Evolutionary conservation across 768 basidiomycete species (phyloP).

Genomic region (Collybia sordida): DNA sequence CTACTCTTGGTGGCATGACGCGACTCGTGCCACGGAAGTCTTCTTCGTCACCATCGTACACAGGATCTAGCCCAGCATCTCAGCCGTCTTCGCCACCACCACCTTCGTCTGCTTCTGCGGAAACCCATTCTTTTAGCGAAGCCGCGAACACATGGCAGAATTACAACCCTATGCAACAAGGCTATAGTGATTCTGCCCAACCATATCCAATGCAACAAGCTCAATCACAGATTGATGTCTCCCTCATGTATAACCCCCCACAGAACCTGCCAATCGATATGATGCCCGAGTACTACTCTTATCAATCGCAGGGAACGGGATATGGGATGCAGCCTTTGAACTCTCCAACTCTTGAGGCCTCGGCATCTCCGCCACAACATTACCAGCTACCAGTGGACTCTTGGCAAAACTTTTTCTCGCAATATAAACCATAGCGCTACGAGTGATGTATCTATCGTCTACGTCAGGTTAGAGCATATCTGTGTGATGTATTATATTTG

Average conservation of each 20-base stretch:
- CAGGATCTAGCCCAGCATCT: slow-evolving; percentile 42
- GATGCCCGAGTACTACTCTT: slow-evolving; percentile 31
- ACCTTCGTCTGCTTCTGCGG: slow-evolving; percentile 16
- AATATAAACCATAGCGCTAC: slow-evolving; percentile 32
- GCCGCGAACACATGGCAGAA: slow-evolving; percentile 27
- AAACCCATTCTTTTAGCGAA: slow-evolving; percentile 13
- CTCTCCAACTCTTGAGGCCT: slow-evolving; percentile 22
- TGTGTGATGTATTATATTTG: slow-evolving; percentile 14
- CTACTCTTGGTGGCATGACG: slow-evolving; percentile 62
- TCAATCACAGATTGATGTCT: slow-evolving; percentile 16
- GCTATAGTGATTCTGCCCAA: slow-evolving; percentile 20
- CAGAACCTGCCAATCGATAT: slow-evolving; percentile 26
- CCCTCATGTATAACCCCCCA: slow-evolving; percentile 15
- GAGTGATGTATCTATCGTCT: not conserved
- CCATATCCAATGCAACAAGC: slow-evolving; percentile 16
- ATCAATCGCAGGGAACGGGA: slow-evolving; percentile 19
- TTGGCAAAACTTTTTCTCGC: slow-evolving; percentile 49
- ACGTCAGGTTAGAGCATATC: slow-evolving; percentile 8
- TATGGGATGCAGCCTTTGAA: slow-evolving; percentile 21
- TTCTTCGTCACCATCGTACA: slow-evolving; percentile 43
- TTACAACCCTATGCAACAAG: slow-evolving; percentile 33
- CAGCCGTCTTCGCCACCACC: slow-evolving; percentile 48
- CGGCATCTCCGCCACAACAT: slow-evolving; percentile 32
- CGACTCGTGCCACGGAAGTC: slow-evolving; percentile 56
- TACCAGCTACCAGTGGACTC: slow-evolving; percentile 32